These are phyloP conservation scores for Talaromyces wortmannii DNA, from an alignment of 495 filamentous ascomycete genomes.

Conservation along the genomic window DNA sequence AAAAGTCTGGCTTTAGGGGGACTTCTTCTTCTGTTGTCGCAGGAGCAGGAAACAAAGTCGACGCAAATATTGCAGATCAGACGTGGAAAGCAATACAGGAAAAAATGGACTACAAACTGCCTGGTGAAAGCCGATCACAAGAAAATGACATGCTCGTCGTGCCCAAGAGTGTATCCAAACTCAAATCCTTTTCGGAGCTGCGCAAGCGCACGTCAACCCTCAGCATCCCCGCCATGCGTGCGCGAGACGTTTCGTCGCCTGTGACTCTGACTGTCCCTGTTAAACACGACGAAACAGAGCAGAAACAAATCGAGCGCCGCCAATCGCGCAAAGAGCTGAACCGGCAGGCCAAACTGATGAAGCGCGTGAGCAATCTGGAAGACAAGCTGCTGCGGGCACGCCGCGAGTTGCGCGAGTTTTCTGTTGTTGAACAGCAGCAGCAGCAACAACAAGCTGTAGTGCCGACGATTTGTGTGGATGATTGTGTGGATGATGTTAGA, in stretches of 20 bases:
- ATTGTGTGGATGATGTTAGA: slow-evolving; percentile 25
- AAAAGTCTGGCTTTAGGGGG: slow-evolving; percentile 49
- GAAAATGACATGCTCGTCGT: slow-evolving; percentile 4
- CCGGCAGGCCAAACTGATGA: slow-evolving; percentile 54
- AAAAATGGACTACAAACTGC: slow-evolving; percentile 23
- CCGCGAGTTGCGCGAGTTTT: slow-evolving; percentile 46
- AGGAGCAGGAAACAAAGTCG: slow-evolving; percentile 2
- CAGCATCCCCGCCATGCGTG: slow-evolving; percentile 23
- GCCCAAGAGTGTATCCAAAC: not conserved
- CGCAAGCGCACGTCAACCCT: slow-evolving; percentile 24
- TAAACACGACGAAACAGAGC: slow-evolving; percentile 20
- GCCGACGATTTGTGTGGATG: slow-evolving; percentile 19
- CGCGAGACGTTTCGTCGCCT: slow-evolving; percentile 8
- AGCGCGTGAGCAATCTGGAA: slow-evolving; percentile 61
- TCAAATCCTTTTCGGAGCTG: slow-evolving; percentile 28
- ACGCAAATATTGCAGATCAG: slow-evolving; percentile 21
- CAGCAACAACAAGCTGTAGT: slow-evolving; percentile 9
- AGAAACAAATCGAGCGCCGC: slow-evolving; percentile 34
- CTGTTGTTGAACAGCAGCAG: slow-evolving; percentile 22
- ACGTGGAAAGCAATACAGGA: slow-evolving; percentile 33
- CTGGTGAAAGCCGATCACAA: not conserved
- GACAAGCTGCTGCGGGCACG: slow-evolving; percentile 52
- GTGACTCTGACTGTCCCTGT: slow-evolving; percentile 5
- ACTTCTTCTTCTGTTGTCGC: slow-evolving; percentile 10
- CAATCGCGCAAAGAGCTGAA: slow-evolving; percentile 55